Base-by-base conservation (phyloP, 768 basidiomycete species). In the Dioszegia crocea region DNA sequence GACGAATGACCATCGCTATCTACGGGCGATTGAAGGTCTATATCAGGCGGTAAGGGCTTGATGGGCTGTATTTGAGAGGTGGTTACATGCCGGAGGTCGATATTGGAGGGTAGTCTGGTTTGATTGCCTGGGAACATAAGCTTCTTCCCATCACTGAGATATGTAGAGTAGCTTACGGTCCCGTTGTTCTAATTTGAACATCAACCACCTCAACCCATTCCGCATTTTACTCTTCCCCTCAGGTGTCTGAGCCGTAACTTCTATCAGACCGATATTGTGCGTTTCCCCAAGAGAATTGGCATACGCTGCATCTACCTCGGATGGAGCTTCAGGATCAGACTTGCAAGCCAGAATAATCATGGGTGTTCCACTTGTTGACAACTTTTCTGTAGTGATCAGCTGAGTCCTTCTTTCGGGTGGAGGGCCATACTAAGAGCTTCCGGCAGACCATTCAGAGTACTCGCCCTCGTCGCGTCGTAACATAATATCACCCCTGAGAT, bases 281-380 rank as follows among this genome's bases (percentile, higher is more conserved):
- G 79, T 78, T 31, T 81, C 77, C 40, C 87, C 79, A 40, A 85
- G 73, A 1, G 71, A 47, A 14, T 79, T 78, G 0, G 74, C 79
- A 36, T 73, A 67, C 31, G 73, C 73, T n/a, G 77, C 73, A 29
- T 76, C 67, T 33, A 74, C 66, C 19, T 73, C 72, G 5, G 61
- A 56, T 9, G 46, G 26, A n/a, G 48, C 61, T 3, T 80, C 80
- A 19, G 87, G 78, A 70, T 94, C 89, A 4, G 86, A 85, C 76
- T 96, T 97, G 79, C 91, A 91, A 3, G 89, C 90, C 14, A 97
- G 80, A 12, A 91, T 87, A 44, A 94, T 81, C 24, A 83, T 78
- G 9, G 88, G 83, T 36, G 87, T 78, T 58, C 82, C 82, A 70
- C 84, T 29, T 59, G 67, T 58, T 53, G 61, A 46, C 2, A 36